Evolutionary conservation across 148 eudicot genomes (phyloP).

Genomic region (Pouteria glomerata): DNA sequence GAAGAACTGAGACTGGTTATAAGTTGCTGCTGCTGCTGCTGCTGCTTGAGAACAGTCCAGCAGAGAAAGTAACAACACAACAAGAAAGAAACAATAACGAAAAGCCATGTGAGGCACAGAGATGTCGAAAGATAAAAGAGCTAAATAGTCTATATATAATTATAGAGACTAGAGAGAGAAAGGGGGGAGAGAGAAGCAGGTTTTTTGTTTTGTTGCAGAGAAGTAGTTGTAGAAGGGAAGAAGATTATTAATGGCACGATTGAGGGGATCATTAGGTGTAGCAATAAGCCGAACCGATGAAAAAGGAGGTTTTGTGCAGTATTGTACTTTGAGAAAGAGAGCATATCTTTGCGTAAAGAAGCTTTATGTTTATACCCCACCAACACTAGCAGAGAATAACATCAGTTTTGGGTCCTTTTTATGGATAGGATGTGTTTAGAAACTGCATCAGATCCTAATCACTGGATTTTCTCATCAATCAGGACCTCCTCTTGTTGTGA

Average conservation of each 20-base stretch:
- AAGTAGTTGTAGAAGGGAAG: conserved; percentile 24
- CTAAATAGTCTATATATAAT: too few relatives aligned
- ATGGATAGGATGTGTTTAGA: conserved; percentile 15
- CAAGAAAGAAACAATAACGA: conserved; percentile 17
- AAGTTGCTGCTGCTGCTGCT: conserved; percentile 18
- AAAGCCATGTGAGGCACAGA: conserved; percentile 38
- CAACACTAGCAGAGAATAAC: conserved; percentile 43
- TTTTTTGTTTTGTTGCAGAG: conserved; percentile 27
- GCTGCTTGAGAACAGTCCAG: conserved; percentile 21
- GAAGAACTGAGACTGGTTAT: conserved; percentile 55
- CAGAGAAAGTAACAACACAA: conserved; percentile 27
- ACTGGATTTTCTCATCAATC: conserved; percentile 7
- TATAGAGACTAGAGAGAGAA: not conserved
- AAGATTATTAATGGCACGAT: conserved; percentile 43
- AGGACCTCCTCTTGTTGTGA: not conserved
- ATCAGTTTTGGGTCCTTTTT: conserved; percentile 18
- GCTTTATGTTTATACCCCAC: conserved; percentile 75
- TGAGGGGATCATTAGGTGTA: conserved; percentile 43
- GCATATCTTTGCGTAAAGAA: conserved; percentile 41
- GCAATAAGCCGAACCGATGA: conserved; percentile 21
- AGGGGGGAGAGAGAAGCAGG: conserved; percentile 4
- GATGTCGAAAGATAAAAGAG: not conserved
- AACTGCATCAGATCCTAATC: conserved; percentile 12
- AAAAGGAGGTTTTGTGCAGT: conserved; percentile 34
- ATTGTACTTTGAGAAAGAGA: conserved; percentile 15